These are phyloP conservation scores for Ogataea salicorniae DNA, from an alignment of 805 yeast genomes.

Conservation along the genomic window DNA sequence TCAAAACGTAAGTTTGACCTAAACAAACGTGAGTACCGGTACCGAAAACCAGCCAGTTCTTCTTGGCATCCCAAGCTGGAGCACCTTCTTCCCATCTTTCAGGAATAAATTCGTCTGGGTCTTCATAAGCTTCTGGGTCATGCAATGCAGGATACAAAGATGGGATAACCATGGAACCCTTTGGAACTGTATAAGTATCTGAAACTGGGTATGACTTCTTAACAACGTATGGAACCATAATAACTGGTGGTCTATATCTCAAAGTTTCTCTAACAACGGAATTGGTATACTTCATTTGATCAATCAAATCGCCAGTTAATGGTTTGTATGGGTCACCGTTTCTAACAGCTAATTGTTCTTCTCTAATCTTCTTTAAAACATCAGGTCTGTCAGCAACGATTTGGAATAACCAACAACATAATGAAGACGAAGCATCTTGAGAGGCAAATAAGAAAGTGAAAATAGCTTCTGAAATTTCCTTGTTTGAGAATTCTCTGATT, in stretches of 20 bases:
- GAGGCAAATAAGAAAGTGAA: slow-evolving; percentile 97
- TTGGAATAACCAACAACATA: slow-evolving; percentile 98
- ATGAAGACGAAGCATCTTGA: slow-evolving; percentile 95
- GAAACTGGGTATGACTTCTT: slow-evolving; percentile 83
- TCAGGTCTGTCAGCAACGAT: slow-evolving; percentile 94
- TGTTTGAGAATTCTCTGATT: slow-evolving; percentile 80
- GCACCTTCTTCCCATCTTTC: slow-evolving; percentile 91
- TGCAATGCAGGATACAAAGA: slow-evolving; percentile 93
- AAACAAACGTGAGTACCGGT: slow-evolving; percentile 95
- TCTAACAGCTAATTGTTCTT: slow-evolving; percentile 85
- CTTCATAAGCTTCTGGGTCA: slow-evolving; percentile 93
- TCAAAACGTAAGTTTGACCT: slow-evolving; percentile 90
- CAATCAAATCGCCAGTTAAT: slow-evolving; percentile 69
- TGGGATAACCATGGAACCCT: slow-evolving; percentile 96
- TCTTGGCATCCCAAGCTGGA: slow-evolving; percentile 66
- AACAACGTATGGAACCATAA: slow-evolving; percentile 96
- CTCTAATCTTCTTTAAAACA: slow-evolving; percentile 76
- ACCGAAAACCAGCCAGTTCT: slow-evolving; percentile 96
- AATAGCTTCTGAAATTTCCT: slow-evolving; percentile 92
- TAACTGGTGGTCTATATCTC: slow-evolving; percentile 94
- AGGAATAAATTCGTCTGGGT: slow-evolving; percentile 92
- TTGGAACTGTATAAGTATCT: slow-evolving; percentile 84
- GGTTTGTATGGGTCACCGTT: slow-evolving; percentile 62
- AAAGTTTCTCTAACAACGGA: slow-evolving; percentile 90
- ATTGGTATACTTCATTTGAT: slow-evolving; percentile 80